Percentiles rank a stretch among this genome's conserved stretches.
Evolutionary conservation across 768 basidiomycete genomes (phyloP).

Genomic region (Tephrocybe sp.): DNA sequence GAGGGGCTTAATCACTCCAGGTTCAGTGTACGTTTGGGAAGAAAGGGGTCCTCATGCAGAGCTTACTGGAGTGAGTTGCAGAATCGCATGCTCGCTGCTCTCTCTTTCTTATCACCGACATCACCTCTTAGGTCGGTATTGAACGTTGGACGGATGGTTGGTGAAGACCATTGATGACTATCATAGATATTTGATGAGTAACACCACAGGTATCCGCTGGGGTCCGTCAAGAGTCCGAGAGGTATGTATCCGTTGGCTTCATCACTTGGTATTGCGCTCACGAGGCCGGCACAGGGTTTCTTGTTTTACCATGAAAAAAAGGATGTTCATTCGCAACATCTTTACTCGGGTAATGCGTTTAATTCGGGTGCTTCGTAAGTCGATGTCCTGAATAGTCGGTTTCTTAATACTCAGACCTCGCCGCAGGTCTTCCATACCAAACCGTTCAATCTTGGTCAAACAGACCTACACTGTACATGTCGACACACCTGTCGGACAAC

Average conservation of each 20-base stretch:
- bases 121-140: conserved; percentile 67
- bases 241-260: conserved; percentile 35
- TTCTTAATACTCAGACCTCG: background rate
- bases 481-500: conserved; percentile 61
- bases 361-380: conserved; percentile 30
- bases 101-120: background rate
- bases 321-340: conserved; percentile 41
- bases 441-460: conserved; percentile 57
- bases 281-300: conserved; percentile 53
- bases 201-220: conserved; percentile 59
- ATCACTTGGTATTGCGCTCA: conserved; percentile 8
- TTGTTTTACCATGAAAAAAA: conserved; percentile 80
- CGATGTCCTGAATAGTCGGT: background rate
- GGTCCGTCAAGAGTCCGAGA: conserved; percentile 80
- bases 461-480: conserved; percentile 83
- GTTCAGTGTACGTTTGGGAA: conserved; percentile 84
- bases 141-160: conserved; percentile 80
- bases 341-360: conserved; percentile 48
- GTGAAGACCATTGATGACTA: background rate
- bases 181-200: background rate
- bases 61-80: conserved; percentile 60
- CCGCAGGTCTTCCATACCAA: conserved; percentile 26
- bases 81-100: background rate
- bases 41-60: conserved; percentile 75
- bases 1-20: conserved; percentile 66